phyloP scores from a whole-genome alignment of 2,329 filamentous ascomycete species.

The Arthrobotrys sinensis region DNA sequence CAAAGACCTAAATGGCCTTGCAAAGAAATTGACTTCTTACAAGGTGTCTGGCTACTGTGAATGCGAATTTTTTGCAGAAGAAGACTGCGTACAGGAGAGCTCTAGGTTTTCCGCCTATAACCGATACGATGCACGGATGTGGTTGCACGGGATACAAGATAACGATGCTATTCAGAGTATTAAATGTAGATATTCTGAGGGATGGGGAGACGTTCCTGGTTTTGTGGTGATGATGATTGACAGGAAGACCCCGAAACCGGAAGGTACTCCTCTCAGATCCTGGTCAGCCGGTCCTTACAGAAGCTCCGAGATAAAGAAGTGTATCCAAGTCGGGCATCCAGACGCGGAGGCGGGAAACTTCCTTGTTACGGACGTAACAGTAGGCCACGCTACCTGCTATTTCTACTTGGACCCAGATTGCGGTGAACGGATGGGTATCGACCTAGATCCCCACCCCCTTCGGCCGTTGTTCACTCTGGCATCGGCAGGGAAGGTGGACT shows the following conservation, averaged over 20 bases:
- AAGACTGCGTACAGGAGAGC: constrained; percentile 5
- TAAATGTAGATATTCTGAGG: constrained; percentile 14
- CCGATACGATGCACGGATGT: neutral
- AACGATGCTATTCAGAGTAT: constrained; percentile 26
- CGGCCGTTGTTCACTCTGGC: neutral
- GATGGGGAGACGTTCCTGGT: neutral
- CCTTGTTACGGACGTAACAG: neutral
- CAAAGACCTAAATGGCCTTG: constrained; percentile 6
- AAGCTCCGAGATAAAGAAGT: neutral
- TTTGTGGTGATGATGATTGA: neutral
- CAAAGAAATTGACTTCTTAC: constrained; percentile 2
- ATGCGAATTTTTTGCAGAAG: constrained; percentile 33
- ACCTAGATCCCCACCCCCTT: neutral
- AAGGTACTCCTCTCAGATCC: neutral
- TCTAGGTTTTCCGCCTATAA: constrained; percentile 21
- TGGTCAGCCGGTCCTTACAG: neutral
- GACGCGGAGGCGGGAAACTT: neutral
- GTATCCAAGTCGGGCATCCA: neutral
- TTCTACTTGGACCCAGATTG: constrained; percentile 11
- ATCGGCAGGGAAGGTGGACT: neutral
- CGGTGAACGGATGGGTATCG: neutral
- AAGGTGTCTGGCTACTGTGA: constrained; percentile 20
- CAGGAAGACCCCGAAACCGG: neutral
- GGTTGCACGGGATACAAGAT: constrained; percentile 6
- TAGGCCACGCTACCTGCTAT: constrained; percentile 2